Base-by-base conservation (phyloP, 139 green algal species). In the Raphidocelis subcapitata region DNA sequence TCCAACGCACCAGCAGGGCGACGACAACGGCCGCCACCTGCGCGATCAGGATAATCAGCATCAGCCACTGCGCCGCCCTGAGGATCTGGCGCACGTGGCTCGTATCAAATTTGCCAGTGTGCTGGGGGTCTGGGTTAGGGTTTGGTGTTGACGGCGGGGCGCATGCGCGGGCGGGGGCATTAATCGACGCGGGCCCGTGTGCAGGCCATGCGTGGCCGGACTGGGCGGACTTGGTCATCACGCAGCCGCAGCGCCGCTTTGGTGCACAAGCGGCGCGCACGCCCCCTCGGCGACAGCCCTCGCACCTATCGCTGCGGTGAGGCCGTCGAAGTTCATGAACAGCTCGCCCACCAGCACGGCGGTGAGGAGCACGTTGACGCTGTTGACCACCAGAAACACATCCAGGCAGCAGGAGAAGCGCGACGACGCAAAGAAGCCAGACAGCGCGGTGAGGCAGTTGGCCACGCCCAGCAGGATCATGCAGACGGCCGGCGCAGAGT, bases 331-430 rank as follows among this genome's bases (percentile, higher is more conserved):
- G 24, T 28, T 31, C 54, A 62, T 62, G 32, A 60, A 69, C 23
- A 77, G 70, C 15, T 70, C 61, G 1, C 37, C 37, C 3, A 77
- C 70, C 47, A 77, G 61, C 23, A 77, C 69, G 8, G 63, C 3
- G 47, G 68, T 46, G 57, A 61, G 70, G 1, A 77, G 31, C 24
- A 60, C 70, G 60, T 69, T 64, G 46, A 77, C 41, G 24, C 46
- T 28, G 23, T 77, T 47, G 31, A 77, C 46, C 23, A 55, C 62
- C 47, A 77, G 35, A 33, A 77, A 77, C n/a, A 52, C 33, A 16
- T 69, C 61, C 47, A 77, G 44, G 62, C 70, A 77, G 47, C 70
- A 77, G 16, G 60, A 35, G 59, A 49, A 69, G 44, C 69, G 68
- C 31, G 68, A 62, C 44, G 60, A 49, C 1, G 46, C 70, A 3